phyloP scores from a whole-genome alignment of 805 yeast genomes.

The Phaffomyces opuntiae region DNA sequence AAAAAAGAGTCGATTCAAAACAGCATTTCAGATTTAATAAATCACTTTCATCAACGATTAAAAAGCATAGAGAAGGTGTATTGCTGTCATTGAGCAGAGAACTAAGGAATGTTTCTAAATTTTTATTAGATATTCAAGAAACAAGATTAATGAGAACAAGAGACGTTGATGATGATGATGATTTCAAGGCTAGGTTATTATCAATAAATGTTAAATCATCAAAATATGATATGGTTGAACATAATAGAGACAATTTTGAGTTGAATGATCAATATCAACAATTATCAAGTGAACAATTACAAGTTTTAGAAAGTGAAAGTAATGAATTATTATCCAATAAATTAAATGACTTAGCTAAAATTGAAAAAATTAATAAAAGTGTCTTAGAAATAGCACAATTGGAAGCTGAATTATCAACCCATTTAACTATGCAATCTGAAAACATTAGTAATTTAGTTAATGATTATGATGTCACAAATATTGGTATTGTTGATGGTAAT shows the following conservation, averaged over 20 bases:
- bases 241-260: neutral
- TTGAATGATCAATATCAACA: conserved; percentile 24
- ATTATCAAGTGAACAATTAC: conserved; percentile 44
- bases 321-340: conserved; percentile 46
- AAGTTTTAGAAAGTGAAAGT: conserved; percentile 53
- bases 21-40: conserved; percentile 13
- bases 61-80: conserved; percentile 18
- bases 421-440: conserved; percentile 65
- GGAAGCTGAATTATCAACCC: conserved; percentile 68
- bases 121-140: conserved; percentile 20
- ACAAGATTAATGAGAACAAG: conserved; percentile 20
- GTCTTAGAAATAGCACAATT: conserved; percentile 68
- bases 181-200: conserved; percentile 7
- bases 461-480: conserved; percentile 58
- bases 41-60: conserved; percentile 10
- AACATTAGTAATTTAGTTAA: conserved; percentile 56
- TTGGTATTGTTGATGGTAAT: conserved; percentile 68
- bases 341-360: conserved; percentile 52
- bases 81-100: conserved; percentile 16
- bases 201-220: conserved; percentile 19
- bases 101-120: conserved; percentile 18
- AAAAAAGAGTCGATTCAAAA: conserved; percentile 29
- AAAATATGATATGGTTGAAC: conserved; percentile 17
- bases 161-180: conserved; percentile 17
- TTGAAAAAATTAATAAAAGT: conserved; percentile 51